Evolutionary conservation across 1,284 basidiomycete genomes (phyloP), one percentile per base, ranked within the genome.

Genomic region (Moniliella sp.): DNA sequence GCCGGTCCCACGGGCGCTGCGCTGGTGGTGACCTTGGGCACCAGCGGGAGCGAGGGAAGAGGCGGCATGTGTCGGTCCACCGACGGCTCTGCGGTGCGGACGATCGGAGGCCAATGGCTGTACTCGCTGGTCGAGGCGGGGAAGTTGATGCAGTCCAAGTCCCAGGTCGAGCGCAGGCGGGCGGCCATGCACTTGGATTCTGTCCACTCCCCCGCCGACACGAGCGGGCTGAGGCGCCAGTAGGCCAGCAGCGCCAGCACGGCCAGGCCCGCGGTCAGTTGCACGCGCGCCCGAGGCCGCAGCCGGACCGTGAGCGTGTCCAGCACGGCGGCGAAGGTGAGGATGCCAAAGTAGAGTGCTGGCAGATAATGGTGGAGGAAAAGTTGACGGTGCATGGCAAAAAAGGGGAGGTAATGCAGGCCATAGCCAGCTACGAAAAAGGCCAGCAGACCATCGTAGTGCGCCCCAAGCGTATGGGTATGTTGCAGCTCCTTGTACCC

Each of bases 351-450:
- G 62, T 91, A 97, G 10, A 99, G 68, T 0, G 88, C 82, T 0
- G 86, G 86, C 61, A 93, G 76, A 61, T 94, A 93, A 64, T 94
- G 86, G 59, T 94, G 86, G 16, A 94, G 62, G 71, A 94, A 94
- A 28, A 94, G 72, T 57, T 97, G 88, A 15, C 88, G 79, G 31
- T 72, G 66, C 88, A 94, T 94, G 45, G 91, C 66, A 70, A 74
- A 93, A 70, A 97, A 97, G 7, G 88, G 88, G 53, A 82, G 68
- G 64, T 88, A 94, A 65, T 94, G 88, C 27, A 93, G 55, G n/a
- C 67, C 67, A 82, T 86, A 94, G 31, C 80, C 83, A n/a, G 79
- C 62, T 62, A 82, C 76, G 33, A 94, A 71, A 71, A 94, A 93
- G 1, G 76, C 76, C 42, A 79, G 83, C 1, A 86, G 67, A 25